Evolutionary conservation across 768 basidiomycete species (phyloP).

Genomic region (Pisolithus albus): DNA sequence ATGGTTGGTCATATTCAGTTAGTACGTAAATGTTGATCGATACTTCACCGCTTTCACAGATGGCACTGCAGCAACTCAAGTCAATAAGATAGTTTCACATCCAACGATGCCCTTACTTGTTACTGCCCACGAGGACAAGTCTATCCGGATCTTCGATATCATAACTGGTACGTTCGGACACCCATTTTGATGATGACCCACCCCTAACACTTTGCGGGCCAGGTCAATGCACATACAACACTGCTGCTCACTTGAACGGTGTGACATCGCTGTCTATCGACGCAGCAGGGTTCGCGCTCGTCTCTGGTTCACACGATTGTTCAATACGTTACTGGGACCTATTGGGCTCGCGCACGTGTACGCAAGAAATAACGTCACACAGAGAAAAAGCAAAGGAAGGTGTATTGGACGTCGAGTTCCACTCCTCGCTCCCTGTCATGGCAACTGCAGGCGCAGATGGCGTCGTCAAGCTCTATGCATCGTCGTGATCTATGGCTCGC

Average conservation of each 20-base stretch:
- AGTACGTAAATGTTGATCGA: not conserved
- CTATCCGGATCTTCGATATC: conserved; percentile 85
- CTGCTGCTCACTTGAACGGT: conserved; percentile 85
- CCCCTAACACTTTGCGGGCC: conserved; percentile 6
- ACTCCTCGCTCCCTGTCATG: conserved; percentile 77
- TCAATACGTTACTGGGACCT: conserved; percentile 94
- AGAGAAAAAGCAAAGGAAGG: conserved; percentile 88
- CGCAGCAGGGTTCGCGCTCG: conserved; percentile 77
- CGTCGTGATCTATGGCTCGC: conserved; percentile 46
- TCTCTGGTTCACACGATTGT: conserved; percentile 90
- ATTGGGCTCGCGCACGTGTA: conserved; percentile 67
- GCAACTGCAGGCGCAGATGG: conserved; percentile 96
- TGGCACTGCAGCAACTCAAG: conserved; percentile 67
- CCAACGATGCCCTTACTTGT: conserved; percentile 85
- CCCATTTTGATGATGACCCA: not conserved
- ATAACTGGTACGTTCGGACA: conserved; percentile 52
- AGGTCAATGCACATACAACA: conserved; percentile 86
- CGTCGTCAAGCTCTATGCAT: conserved; percentile 84
- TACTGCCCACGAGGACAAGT: conserved; percentile 91
- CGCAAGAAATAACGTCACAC: conserved; percentile 87
- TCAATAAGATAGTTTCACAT: conserved; percentile 84
- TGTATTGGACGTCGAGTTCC: conserved; percentile 81
- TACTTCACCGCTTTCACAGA: conserved; percentile 37
- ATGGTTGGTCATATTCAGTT: conserved; percentile 36
- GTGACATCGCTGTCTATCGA: conserved; percentile 90